Evolutionary conservation across 495 filamentous ascomycete genomes (phyloP), one percentile per base, ranked within the genome.

Genomic region (Lepraria neglecta): DNA sequence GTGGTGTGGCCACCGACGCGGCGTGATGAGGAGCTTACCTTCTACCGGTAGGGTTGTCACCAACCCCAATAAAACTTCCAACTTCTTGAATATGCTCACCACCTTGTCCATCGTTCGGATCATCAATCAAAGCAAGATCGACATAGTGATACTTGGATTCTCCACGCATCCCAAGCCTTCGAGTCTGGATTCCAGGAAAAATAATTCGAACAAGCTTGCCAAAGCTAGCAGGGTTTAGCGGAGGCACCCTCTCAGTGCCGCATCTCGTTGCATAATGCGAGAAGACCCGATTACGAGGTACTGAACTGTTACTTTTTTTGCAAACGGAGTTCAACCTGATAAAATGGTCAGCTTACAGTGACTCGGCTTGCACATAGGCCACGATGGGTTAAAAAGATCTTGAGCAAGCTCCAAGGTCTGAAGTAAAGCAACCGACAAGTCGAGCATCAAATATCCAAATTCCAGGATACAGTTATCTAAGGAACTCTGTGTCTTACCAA

Each of bases 91-190:
- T 46, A 21, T 56, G 51, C 42, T 61, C 59, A 31, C 31, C 42
- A 47, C 9, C 19, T 9, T 56, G 59, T 56, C 59, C 44, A 12
- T 56, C 59, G n/a, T 21, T 44, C 10, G 42, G 28, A 53, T 87
- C 85, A 35, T 87, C 83, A 24, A 76, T 80, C 38, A 96, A 78
- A 3, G 82, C 84, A 69, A 96, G 84, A 70, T 92, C 89, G 48
- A 94, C 90, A 69, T 98, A 98, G 69, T 98, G 95, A 72, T 98
- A 98, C 72, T 98, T 98, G 6, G 95, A 97, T 74, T 97, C 91
- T 46, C 95, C 95, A 24, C 94, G 85, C 45, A 97, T 91, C 48
- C 94, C 94, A 14, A 98, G 79, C 54, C 94, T 81, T 44, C 94
- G 82, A 12, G 94, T 97, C 70, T 95, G 91, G 19, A 98, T 84